phyloP scores from a whole-genome alignment of 1,284 basidiomycete genomes.

The Xerocomus amazonicus region DNA sequence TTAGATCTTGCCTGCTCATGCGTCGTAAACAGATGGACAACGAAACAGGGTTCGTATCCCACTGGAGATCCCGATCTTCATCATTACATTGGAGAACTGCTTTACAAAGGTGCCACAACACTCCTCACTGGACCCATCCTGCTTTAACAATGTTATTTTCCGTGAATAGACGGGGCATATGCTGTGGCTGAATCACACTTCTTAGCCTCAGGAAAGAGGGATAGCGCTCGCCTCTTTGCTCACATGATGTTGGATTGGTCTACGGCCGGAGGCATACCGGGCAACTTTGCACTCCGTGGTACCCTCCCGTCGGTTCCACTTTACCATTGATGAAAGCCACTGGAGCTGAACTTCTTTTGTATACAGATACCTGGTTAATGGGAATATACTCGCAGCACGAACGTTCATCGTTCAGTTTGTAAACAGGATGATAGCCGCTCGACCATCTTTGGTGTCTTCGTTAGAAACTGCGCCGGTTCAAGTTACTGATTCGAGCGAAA shows the following conservation, averaged over 20 bases:
- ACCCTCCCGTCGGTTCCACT: slow-evolving; percentile 67
- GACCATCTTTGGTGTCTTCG: slow-evolving; percentile 37
- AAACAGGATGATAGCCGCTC: slow-evolving; percentile 49
- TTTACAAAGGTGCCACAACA: slow-evolving; percentile 71
- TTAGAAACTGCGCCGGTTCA: slow-evolving; percentile 43
- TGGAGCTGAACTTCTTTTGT: background rate
- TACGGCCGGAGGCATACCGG: slow-evolving; percentile 42
- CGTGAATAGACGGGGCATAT: slow-evolving; percentile 62
- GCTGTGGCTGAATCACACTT: slow-evolving; percentile 77
- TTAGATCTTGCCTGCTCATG: slow-evolving; percentile 10
- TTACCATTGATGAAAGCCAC: background rate
- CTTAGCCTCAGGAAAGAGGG: slow-evolving; percentile 79
- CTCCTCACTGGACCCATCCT: background rate
- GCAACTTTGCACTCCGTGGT: slow-evolving; percentile 78
- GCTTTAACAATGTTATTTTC: slow-evolving; percentile 4
- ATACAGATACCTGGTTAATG: slow-evolving; percentile 72
- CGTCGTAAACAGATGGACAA: slow-evolving; percentile 64
- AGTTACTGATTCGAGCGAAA: slow-evolving; percentile 52
- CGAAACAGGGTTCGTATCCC: slow-evolving; percentile 70
- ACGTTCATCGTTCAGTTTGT: slow-evolving; percentile 79
- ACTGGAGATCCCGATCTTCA: slow-evolving; percentile 84
- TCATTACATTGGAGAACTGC: slow-evolving; percentile 82
- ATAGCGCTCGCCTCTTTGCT: slow-evolving; percentile 82
- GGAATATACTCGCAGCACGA: slow-evolving; percentile 82
- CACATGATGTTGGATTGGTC: slow-evolving; percentile 84